phyloP scores from a whole-genome alignment of 176 grass and related monocot species.

The Pharus latifolius region DNA sequence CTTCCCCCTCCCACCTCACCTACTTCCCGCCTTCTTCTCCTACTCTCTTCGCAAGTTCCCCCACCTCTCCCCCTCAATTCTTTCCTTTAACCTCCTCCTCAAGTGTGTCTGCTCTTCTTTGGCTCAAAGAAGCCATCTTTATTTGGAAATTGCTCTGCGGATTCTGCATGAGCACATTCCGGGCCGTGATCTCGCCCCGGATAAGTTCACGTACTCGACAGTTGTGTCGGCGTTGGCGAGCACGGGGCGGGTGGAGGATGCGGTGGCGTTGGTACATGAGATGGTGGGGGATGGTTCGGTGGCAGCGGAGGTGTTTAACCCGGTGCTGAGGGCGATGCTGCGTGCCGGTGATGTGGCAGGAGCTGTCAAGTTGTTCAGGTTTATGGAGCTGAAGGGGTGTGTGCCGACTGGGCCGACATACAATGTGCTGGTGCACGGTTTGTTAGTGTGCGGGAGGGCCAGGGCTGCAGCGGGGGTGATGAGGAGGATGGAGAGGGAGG shows the following conservation, averaged over 20 bases:
- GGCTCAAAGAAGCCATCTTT: conserved; percentile 6
- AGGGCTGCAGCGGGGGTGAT: conserved; percentile 28
- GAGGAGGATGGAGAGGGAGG: conserved; percentile 54
- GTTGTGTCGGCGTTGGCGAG: conserved; percentile 38
- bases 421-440: conserved; percentile 70
- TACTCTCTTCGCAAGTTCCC: conserved; percentile 34
- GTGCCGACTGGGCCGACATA: conserved; percentile 45
- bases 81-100: conserved; percentile 79
- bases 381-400: conserved; percentile 85
- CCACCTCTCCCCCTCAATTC: conserved; percentile 34
- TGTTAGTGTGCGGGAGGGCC: conserved; percentile 39
- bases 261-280: conserved; percentile 65
- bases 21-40: conserved; percentile 32
- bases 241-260: conserved; percentile 39
- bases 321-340: conserved; percentile 50
- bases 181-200: conserved; percentile 39
- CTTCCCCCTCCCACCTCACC: conserved; percentile 39
- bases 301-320: conserved; percentile 68
- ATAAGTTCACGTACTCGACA: conserved; percentile 90
- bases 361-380: conserved; percentile 49
- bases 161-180: conserved; percentile 42
- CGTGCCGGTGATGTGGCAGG: conserved; percentile 39
- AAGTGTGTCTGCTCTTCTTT: conserved; percentile 38
- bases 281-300: conserved; percentile 67
- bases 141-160: conserved; percentile 20